Evolutionary conservation across 2,329 filamentous ascomycete genomes (phyloP).

Genomic region (Botrytis aclada): DNA sequence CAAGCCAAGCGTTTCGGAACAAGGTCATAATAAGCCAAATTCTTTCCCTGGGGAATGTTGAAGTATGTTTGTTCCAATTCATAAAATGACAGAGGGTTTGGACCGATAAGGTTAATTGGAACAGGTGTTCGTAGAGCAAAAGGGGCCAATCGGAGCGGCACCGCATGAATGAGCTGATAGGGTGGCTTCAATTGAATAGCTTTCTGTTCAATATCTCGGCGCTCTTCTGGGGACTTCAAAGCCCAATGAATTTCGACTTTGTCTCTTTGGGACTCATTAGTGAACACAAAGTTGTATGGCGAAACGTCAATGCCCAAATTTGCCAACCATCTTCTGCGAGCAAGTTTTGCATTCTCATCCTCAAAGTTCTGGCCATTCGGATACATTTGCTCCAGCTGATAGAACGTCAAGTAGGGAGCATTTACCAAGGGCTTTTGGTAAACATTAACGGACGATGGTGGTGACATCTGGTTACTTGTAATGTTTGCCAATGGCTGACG

Average conservation of each 20-base stretch:
- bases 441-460: not conserved
- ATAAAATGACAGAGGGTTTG: not conserved
- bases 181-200: not conserved
- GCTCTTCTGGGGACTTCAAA: not conserved
- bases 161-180: not conserved
- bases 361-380: not conserved
- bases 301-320: not conserved
- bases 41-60: not conserved
- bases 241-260: conserved; percentile 1
- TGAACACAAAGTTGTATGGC: not conserved
- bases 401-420: not conserved
- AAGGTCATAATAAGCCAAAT: not conserved
- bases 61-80: not conserved
- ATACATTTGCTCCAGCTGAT: conserved; percentile 1
- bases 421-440: not conserved
- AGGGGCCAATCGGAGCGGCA: not conserved
- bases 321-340: conserved; percentile 3
- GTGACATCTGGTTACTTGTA: not conserved
- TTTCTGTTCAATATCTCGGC: conserved; percentile 5
- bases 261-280: not conserved
- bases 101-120: not conserved
- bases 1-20: not conserved
- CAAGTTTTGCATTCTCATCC: not conserved
- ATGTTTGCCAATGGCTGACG: not conserved
- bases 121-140: not conserved